phyloP scores from a whole-genome alignment of 2,329 filamentous ascomycete genomes.

The Cladosporium sp. region DNA sequence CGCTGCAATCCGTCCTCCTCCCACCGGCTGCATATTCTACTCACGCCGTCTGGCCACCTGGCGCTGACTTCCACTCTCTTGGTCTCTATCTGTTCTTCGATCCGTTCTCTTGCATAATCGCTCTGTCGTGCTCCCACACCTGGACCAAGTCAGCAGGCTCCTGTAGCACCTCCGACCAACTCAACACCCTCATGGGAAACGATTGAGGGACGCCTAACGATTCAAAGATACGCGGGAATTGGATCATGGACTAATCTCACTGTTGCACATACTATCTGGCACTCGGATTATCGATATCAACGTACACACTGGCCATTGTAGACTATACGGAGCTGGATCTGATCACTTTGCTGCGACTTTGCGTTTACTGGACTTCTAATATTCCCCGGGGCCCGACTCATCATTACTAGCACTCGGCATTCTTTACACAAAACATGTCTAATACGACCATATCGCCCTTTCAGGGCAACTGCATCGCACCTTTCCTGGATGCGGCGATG shows the following conservation, averaged over 20 bases:
- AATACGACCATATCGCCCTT: slow-evolving; percentile 17
- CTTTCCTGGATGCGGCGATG: slow-evolving; percentile 65
- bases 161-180: slow-evolving; percentile 5
- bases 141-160: slow-evolving; percentile 6
- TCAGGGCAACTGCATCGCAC: slow-evolving; percentile 56
- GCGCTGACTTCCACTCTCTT: slow-evolving; percentile 11
- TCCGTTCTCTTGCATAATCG: slow-evolving; percentile 7
- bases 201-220: background rate
- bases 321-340: background rate
- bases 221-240: background rate
- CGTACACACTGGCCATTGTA: background rate
- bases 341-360: background rate
- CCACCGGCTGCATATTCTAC: slow-evolving; percentile 12
- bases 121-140: slow-evolving; percentile 15
- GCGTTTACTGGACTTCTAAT: background rate
- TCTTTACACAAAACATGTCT: slow-evolving; percentile 1
- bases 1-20: slow-evolving; percentile 6
- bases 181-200: background rate
- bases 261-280: background rate
- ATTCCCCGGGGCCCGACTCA: background rate
- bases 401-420: background rate
- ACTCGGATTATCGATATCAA: background rate
- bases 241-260: slow-evolving; percentile 10
- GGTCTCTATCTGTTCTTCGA: slow-evolving; percentile 2
- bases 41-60: slow-evolving; percentile 11